A percentile compares a stretch with the other conserved stretches of the same genome.
Conservation (phyloP, 352 stramenopile genomes). For the Phytophthora cajani region DNA sequence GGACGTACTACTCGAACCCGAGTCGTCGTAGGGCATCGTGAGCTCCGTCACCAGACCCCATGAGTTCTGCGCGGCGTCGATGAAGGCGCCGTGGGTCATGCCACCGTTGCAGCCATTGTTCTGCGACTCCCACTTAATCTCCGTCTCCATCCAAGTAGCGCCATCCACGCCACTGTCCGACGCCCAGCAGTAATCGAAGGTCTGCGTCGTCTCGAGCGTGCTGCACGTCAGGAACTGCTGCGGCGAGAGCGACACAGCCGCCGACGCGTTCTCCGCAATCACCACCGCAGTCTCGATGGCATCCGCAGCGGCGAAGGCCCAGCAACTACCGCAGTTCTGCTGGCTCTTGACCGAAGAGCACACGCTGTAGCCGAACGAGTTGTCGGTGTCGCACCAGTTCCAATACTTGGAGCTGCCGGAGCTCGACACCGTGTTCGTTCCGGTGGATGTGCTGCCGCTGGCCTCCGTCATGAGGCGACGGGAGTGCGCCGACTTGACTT, state of each 20-base stretch:
- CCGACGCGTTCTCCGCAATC: constrained; percentile 63
- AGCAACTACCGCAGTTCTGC: constrained; percentile 84
- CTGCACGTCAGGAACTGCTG: constrained; percentile 83
- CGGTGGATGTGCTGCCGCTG: constrained; percentile 18
- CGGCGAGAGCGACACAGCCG: constrained; percentile 72
- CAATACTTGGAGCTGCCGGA: constrained; percentile 40
- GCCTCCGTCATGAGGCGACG: constrained; percentile 35
- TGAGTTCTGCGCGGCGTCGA: constrained; percentile 65
- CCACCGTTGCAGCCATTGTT: constrained; percentile 83
- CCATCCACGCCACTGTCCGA: constrained; percentile 45
- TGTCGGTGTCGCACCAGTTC: constrained; percentile 79
- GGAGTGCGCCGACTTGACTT: constrained; percentile 46
- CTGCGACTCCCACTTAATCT: constrained; percentile 78
- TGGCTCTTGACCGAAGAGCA: constrained; percentile 85
- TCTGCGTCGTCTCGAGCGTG: constrained; percentile 66
- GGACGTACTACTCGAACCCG: constrained; percentile 21
- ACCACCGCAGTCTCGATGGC: constrained; percentile 81
- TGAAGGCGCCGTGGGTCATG: constrained; percentile 85
- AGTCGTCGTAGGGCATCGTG: constrained; percentile 77
- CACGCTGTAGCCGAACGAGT: constrained; percentile 68
- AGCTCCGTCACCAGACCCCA: constrained; percentile 76
- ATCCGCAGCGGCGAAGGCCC: constrained; percentile 79
- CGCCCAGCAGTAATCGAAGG: constrained; percentile 83
- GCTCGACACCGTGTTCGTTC: constrained; percentile 28
- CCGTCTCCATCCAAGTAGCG: constrained; percentile 60